These are phyloP conservation scores for Mediolabrus comicus DNA, from an alignment of 108 stramenopile species.

Conservation along the genomic window DNA sequence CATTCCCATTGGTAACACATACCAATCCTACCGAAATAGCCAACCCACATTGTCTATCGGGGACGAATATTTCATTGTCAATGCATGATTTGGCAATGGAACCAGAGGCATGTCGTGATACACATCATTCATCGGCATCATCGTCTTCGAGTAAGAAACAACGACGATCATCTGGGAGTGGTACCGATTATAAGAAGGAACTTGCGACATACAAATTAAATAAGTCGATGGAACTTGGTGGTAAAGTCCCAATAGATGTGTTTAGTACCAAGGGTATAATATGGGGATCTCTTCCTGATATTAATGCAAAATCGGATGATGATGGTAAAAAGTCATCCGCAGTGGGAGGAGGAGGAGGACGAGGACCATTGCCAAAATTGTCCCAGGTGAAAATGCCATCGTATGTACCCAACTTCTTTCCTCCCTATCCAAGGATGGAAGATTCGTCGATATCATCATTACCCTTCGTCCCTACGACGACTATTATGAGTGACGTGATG, in stretches of 20 bases:
- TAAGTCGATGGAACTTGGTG: no score
- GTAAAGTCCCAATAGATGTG: slow-evolving; percentile 47
- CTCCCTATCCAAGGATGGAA: slow-evolving; percentile 37
- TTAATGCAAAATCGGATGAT: slow-evolving; percentile 10
- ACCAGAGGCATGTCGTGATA: slow-evolving; percentile 34
- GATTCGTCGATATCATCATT: slow-evolving; percentile 3
- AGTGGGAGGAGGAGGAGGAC: not conserved
- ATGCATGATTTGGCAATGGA: slow-evolving; percentile 49
- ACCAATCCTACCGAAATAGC: slow-evolving; percentile 46
- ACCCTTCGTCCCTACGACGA: slow-evolving; percentile 12
- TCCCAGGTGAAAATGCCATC: slow-evolving; percentile 19
- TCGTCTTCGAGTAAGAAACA: not conserved
- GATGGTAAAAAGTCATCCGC: not conserved
- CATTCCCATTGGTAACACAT: slow-evolving; percentile 58
- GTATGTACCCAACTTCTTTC: slow-evolving; percentile 50
- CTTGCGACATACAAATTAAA: not conserved
- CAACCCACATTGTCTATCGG: slow-evolving; percentile 70
- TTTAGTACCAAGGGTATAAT: slow-evolving; percentile 46
- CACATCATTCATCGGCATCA: not conserved
- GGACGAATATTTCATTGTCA: slow-evolving; percentile 40
- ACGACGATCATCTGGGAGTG: slow-evolving; percentile 10
- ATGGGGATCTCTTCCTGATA: slow-evolving; percentile 11
- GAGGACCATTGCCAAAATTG: slow-evolving; percentile 4
- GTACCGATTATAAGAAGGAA: slow-evolving; percentile 10
- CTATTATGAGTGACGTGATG: slow-evolving; percentile 26